Conservation (phyloP, 306 rosid species). For the Trifolium pratense region DNA sequence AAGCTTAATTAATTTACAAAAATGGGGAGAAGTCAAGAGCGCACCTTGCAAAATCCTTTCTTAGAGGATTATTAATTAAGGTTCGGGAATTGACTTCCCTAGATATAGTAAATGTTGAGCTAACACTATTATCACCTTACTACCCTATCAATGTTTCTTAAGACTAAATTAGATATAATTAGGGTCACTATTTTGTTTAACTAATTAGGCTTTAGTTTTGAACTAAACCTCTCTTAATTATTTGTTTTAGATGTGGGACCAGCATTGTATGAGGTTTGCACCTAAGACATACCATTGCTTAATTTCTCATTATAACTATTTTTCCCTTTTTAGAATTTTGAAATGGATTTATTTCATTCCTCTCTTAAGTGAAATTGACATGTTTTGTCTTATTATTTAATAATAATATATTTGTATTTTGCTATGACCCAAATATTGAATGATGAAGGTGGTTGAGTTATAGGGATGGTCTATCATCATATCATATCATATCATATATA, state of each 20-base stretch:
- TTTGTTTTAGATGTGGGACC: slow-evolving; percentile 43
- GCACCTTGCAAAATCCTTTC: slow-evolving; percentile 82
- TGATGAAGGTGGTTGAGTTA: slow-evolving; percentile 9
- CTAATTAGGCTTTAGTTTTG: slow-evolving; percentile 44
- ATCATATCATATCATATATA: too few relatives aligned
- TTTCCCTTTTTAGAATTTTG: slow-evolving; percentile 36
- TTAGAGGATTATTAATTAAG: slow-evolving; percentile 39
- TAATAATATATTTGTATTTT: background rate
- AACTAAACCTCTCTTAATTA: slow-evolving; percentile 23
- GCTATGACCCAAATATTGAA: slow-evolving; percentile 9
- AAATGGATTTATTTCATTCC: slow-evolving; percentile 41
- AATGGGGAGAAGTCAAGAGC: slow-evolving; percentile 92
- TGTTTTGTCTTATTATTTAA: background rate
- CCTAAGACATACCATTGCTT: slow-evolving; percentile 17
- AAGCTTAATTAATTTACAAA: slow-evolving; percentile 43
- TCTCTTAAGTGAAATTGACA: background rate
- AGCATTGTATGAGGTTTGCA: slow-evolving; percentile 21
- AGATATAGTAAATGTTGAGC: slow-evolving; percentile 37
- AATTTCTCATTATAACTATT: slow-evolving; percentile 7
- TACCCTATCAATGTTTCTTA: slow-evolving; percentile 37
- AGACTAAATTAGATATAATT: slow-evolving; percentile 32
- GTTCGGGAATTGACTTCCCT: slow-evolving; percentile 99
- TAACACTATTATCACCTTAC: slow-evolving; percentile 42
- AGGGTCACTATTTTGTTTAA: slow-evolving; percentile 41
- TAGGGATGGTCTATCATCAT: background rate